Evolutionary conservation across 257 asterid species (phyloP).

Genomic region (Ehretia macrophylla): DNA sequence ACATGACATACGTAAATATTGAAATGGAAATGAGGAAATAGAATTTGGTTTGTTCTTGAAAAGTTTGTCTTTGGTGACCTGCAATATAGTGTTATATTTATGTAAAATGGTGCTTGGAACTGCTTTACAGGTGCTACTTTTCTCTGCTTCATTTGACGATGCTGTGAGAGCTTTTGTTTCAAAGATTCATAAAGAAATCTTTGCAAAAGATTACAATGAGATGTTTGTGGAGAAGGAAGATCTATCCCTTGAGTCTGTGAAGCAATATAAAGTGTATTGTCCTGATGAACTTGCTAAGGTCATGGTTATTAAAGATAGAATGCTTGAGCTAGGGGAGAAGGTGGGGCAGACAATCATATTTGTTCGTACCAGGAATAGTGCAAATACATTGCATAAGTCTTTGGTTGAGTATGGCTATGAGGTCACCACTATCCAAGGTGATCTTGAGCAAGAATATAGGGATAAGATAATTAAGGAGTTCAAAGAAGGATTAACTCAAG

Average conservation of each 20-base stretch:
- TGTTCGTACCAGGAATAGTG: slow-evolving; percentile 53
- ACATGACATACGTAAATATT: too few relatives aligned
- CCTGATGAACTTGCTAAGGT: slow-evolving; percentile 87
- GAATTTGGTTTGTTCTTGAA: background rate
- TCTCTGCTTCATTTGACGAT: slow-evolving; percentile 72
- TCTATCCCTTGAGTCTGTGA: slow-evolving; percentile 40
- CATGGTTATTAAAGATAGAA: slow-evolving; percentile 67
- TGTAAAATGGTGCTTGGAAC: background rate
- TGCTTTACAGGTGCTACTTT: slow-evolving; percentile 40
- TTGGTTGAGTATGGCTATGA: slow-evolving; percentile 61
- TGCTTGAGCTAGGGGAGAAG: slow-evolving; percentile 82
- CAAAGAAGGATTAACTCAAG: slow-evolving; percentile 81
- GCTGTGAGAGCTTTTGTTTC: slow-evolving; percentile 59
- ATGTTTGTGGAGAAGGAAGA: slow-evolving; percentile 63
- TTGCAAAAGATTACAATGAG: slow-evolving; percentile 61
- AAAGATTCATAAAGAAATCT: slow-evolving; percentile 36
- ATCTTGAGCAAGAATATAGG: slow-evolving; percentile 56
- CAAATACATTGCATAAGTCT: slow-evolving; percentile 47
- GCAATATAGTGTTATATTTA: background rate
- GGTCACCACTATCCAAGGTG: slow-evolving; percentile 96
- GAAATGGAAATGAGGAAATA: too few relatives aligned
- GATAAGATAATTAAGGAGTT: slow-evolving; percentile 81
- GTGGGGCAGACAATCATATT: slow-evolving; percentile 92
- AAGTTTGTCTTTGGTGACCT: slow-evolving; percentile 1
- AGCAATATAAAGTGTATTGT: slow-evolving; percentile 71